A percentile compares a stretch with the other conserved stretches of the same genome.
These are phyloP conservation scores for Phaeosphaeriaceae sp. DNA, from an alignment of 2,329 filamentous ascomycete species.

Conservation along the genomic window DNA sequence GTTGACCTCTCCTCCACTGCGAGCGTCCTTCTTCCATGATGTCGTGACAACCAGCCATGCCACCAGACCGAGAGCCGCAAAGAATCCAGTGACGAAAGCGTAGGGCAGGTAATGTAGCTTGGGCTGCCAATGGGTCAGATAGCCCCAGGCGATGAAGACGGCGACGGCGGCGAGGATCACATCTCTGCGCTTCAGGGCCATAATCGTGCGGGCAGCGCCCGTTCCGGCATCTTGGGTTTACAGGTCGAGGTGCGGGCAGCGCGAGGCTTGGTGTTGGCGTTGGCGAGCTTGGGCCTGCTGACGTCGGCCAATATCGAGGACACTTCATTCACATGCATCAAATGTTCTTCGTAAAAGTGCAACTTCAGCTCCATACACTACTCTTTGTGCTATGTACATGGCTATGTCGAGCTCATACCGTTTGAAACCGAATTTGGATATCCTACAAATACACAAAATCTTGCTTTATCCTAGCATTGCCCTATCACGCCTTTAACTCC, in stretches of 20 bases:
- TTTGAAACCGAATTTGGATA: not conserved
- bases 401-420: not conserved
- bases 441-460: not conserved
- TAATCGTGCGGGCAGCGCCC: conserved; percentile 59
- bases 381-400: not conserved
- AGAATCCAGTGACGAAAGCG: conserved; percentile 76
- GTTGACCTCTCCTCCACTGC: conserved; percentile 51
- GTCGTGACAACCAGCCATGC: conserved; percentile 69
- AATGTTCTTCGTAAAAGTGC: not conserved
- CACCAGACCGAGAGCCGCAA: conserved; percentile 62
- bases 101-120: conserved; percentile 83
- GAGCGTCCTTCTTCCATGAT: conserved; percentile 52
- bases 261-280: conserved; percentile 23
- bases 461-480: not conserved
- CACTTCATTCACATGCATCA: conserved; percentile 1
- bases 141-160: conserved; percentile 86
- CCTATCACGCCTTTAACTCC: conserved; percentile 1
- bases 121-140: conserved; percentile 82
- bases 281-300: conserved; percentile 27
- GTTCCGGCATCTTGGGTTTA: conserved; percentile 45
- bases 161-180: conserved; percentile 71
- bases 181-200: conserved; percentile 74
- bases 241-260: conserved; percentile 11
- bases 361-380: not conserved
- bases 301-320: conserved; percentile 12